Conservation (phyloP, 163 green algal species). For the Scenedesmus sp. region DNA sequence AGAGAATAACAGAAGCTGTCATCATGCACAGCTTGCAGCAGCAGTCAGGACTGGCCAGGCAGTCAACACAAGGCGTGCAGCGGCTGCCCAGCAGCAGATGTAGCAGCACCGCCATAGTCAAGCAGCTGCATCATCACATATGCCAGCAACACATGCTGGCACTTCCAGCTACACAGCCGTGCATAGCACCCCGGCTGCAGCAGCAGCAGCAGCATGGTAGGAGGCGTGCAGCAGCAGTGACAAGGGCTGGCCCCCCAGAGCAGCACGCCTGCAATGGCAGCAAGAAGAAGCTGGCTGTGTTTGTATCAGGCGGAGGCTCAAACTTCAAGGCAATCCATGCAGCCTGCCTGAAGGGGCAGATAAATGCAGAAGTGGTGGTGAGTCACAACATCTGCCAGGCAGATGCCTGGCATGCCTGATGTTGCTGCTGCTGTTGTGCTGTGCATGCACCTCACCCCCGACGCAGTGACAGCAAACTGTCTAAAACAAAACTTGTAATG, state of each 20-base stretch:
- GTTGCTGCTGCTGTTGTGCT: not conserved
- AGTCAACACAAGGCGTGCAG: not conserved
- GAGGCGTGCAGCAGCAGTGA: not conserved
- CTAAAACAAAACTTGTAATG: too few species aligned
- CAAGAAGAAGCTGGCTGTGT: conserved; percentile 84
- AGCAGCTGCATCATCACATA: not conserved
- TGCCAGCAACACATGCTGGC: not conserved
- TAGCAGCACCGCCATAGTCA: not conserved
- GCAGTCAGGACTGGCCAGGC: not conserved
- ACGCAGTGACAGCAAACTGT: not conserved
- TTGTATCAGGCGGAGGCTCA: conserved; percentile 96
- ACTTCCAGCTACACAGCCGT: not conserved
- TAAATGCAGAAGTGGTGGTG: conserved; percentile 85
- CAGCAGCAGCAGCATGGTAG: conserved; percentile 6
- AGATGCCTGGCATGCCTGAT: not conserved
- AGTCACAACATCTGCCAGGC: not conserved
- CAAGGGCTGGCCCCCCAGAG: not conserved
- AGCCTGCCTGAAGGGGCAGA: conserved; percentile 79
- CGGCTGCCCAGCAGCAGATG: not conserved
- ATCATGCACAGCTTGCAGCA: not conserved
- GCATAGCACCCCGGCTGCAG: not conserved
- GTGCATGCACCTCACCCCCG: not conserved
- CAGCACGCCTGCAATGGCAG: not conserved
- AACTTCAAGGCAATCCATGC: conserved; percentile 97
- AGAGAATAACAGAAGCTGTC: too few species aligned